Evolutionary conservation across 1,284 basidiomycete species (phyloP).

Genomic region (Lentinus polychrous): DNA sequence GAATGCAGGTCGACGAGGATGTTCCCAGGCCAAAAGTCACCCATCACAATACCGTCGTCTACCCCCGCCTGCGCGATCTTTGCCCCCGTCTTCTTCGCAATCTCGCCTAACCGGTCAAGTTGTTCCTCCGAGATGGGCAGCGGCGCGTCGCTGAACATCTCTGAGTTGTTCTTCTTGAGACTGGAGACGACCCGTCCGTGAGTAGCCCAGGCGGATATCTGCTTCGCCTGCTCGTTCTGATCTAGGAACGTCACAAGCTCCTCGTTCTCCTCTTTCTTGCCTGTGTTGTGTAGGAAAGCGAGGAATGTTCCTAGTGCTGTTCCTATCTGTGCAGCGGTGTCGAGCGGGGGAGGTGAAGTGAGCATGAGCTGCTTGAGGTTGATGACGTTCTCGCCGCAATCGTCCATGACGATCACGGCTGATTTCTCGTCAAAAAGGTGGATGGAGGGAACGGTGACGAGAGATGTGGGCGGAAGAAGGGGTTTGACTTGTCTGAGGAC

Average conservation of each 20-base stretch:
- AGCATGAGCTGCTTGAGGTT: constrained; percentile 46
- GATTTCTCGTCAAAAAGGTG: constrained; percentile 40
- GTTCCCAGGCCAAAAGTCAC: constrained; percentile 67
- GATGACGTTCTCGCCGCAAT: constrained; percentile 35
- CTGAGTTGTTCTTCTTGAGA: constrained; percentile 27
- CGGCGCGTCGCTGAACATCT: constrained; percentile 31
- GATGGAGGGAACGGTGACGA: constrained; percentile 42
- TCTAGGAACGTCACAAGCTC: constrained; percentile 31
- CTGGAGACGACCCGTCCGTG: constrained; percentile 45
- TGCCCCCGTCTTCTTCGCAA: constrained; percentile 25
- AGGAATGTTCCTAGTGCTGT: constrained; percentile 44
- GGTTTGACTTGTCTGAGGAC: constrained; percentile 36
- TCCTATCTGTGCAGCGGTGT: constrained; percentile 39
- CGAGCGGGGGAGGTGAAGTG: constrained; percentile 25
- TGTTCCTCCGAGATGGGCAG: constrained; percentile 31
- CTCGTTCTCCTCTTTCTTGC: constrained; percentile 20
- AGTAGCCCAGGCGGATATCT: constrained; percentile 34
- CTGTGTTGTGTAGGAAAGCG: constrained; percentile 38
- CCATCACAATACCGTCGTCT: constrained; percentile 38
- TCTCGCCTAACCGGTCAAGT: constrained; percentile 28
- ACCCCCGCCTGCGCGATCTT: constrained; percentile 29
- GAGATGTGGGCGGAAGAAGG: constrained; percentile 25
- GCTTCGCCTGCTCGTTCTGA: constrained; percentile 34
- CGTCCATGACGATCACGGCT: constrained; percentile 54
- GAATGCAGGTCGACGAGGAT: constrained; percentile 33